phyloP scores from a whole-genome alignment of 1,284 basidiomycete genomes.

The Ustilago vetiveriae region DNA sequence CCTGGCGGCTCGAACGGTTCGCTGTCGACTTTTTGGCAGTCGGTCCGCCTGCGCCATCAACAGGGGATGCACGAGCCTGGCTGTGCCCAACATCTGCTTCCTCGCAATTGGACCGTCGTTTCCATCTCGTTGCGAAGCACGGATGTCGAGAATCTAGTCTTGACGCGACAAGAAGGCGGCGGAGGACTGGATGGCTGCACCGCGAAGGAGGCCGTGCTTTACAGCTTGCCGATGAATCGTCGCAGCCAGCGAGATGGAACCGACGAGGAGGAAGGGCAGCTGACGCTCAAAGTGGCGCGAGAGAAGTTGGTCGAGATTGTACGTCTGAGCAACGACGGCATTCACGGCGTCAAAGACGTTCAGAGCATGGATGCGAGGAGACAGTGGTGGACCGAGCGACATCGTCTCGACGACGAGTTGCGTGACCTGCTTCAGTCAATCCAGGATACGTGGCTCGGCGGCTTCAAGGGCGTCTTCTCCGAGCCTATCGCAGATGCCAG shows the following conservation, averaged over 20 bases:
- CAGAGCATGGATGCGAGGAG: conserved; percentile 73
- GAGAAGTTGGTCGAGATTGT: conserved; percentile 83
- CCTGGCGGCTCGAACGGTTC: not conserved
- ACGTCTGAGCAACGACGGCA: conserved; percentile 78
- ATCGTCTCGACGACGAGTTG: conserved; percentile 79
- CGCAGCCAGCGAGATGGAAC: conserved; percentile 80
- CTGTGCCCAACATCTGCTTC: conserved; percentile 70
- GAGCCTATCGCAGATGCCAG: conserved; percentile 24
- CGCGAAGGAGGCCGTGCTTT: conserved; percentile 66
- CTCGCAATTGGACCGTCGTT: conserved; percentile 83
- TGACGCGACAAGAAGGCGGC: conserved; percentile 76
- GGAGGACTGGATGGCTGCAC: conserved; percentile 31
- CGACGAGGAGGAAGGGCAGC: conserved; percentile 71
- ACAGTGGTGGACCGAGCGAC: conserved; percentile 86
- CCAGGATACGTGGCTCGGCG: conserved; percentile 95
- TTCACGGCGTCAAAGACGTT: conserved; percentile 78
- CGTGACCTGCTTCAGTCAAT: conserved; percentile 81
- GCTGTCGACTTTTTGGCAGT: conserved; percentile 32
- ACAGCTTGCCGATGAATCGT: conserved; percentile 83
- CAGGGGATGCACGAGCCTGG: conserved; percentile 27
- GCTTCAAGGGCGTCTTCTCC: conserved; percentile 76
- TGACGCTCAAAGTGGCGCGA: conserved; percentile 80
- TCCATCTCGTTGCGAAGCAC: conserved; percentile 71
- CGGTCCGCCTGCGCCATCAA: conserved; percentile 34
- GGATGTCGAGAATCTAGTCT: conserved; percentile 82